phyloP scores from a whole-genome alignment of 2,329 filamentous ascomycete species.

The Cladosporium velox region DNA sequence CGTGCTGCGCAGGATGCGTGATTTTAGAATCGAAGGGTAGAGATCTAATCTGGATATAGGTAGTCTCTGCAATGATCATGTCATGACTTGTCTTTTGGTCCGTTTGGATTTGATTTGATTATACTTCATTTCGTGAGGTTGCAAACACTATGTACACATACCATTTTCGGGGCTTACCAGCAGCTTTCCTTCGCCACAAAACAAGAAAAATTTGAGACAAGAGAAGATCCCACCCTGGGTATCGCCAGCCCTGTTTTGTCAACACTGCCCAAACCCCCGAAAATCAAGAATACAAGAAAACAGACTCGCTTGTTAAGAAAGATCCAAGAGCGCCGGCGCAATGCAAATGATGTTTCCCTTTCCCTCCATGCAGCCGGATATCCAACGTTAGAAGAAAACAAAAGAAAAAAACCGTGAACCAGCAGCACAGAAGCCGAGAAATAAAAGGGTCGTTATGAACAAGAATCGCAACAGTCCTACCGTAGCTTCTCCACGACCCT shows the following conservation, averaged over 20 bases:
- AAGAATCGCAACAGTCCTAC: constrained; percentile 7
- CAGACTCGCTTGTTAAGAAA: not conserved
- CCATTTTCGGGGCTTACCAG: not conserved
- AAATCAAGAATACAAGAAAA: not conserved
- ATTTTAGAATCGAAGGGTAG: not conserved
- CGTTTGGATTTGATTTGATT: not conserved
- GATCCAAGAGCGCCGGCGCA: constrained; percentile 14
- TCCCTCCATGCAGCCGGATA: not conserved
- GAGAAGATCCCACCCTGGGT: not conserved
- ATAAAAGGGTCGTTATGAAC: constrained; percentile 1
- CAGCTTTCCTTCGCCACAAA: not conserved
- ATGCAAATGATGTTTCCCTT: constrained; percentile 2
- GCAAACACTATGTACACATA: not conserved
- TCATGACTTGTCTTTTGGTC: not conserved
- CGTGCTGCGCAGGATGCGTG: not conserved
- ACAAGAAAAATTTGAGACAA: not conserved
- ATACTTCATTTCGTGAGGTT: not conserved
- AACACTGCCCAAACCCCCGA: not conserved
- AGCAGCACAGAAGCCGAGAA: not conserved
- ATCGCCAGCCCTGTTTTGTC: not conserved
- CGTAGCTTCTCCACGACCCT: constrained; percentile 41
- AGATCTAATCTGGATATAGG: not conserved
- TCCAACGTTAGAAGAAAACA: not conserved
- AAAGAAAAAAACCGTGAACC: not conserved
- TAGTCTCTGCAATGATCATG: not conserved